Conservation (phyloP, 2,329 filamentous ascomycete genomes). For the Arthroderma sp. region DNA sequence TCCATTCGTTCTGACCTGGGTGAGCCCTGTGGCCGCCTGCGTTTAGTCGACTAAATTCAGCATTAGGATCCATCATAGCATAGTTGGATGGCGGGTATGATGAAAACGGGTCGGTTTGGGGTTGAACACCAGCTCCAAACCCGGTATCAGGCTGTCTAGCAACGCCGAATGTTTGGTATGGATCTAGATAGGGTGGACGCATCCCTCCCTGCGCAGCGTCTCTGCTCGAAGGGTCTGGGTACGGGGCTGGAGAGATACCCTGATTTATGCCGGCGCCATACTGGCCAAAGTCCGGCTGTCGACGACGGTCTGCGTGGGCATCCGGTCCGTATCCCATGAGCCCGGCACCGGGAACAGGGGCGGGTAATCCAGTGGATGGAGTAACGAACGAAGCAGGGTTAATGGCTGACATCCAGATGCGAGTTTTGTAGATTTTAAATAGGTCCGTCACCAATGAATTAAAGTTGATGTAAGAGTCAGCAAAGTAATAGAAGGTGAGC, state of each 20-base stretch:
- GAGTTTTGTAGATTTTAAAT: slow-evolving; percentile 98
- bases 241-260: slow-evolving; percentile 13
- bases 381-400: slow-evolving; percentile 92
- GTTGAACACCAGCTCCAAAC: slow-evolving; percentile 19
- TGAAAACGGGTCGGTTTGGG: slow-evolving; percentile 28
- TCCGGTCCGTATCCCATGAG: slow-evolving; percentile 42
- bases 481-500: slow-evolving; percentile 97
- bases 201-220: slow-evolving; percentile 20
- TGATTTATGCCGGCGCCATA: slow-evolving; percentile 17
- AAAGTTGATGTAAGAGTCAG: slow-evolving; percentile 97
- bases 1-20: slow-evolving; percentile 44
- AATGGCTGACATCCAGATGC: slow-evolving; percentile 99
- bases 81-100: slow-evolving; percentile 24
- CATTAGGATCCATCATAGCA: slow-evolving; percentile 29
- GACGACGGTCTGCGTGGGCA: slow-evolving; percentile 30
- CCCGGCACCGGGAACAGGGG: slow-evolving; percentile 30
- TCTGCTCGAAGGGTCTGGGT: slow-evolving; percentile 14
- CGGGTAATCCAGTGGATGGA: slow-evolving; percentile 58
- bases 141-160: slow-evolving; percentile 24
- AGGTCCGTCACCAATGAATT: slow-evolving; percentile 93
- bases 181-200: slow-evolving; percentile 27
- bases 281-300: slow-evolving; percentile 27
- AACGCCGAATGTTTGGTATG: slow-evolving; percentile 28
- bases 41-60: slow-evolving; percentile 26
- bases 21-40: slow-evolving; percentile 26